phyloP scores from a whole-genome alignment of 225 moss, liverwort and hornwort species.

The Marchantia paleacea region DNA sequence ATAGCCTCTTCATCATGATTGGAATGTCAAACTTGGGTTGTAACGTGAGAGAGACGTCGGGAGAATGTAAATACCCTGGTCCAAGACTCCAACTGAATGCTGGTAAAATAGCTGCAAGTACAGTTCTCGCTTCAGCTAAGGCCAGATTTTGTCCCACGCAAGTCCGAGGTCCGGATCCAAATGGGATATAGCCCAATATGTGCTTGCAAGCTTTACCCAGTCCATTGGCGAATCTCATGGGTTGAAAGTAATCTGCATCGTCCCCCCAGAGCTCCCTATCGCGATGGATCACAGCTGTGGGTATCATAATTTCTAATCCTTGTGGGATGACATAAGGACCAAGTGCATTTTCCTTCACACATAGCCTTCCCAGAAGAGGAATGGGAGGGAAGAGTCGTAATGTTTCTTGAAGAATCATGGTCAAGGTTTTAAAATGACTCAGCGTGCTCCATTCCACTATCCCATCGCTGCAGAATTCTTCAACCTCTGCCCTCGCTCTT shows the following conservation, averaged over 20 bases:
- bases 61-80: slow-evolving; percentile 62
- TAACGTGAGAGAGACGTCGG: slow-evolving; percentile 68
- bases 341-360: slow-evolving; percentile 52
- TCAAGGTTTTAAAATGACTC: slow-evolving; percentile 62
- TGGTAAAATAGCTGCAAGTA: slow-evolving; percentile 71
- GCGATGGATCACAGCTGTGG: slow-evolving; percentile 65
- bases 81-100: slow-evolving; percentile 55
- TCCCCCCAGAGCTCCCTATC: slow-evolving; percentile 70
- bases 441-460: slow-evolving; percentile 49
- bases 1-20: slow-evolving; percentile 55
- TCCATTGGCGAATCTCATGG: slow-evolving; percentile 86
- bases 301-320: slow-evolving; percentile 78
- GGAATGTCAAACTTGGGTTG: slow-evolving; percentile 88
- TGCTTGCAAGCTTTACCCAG: slow-evolving; percentile 77
- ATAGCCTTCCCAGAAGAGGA: slow-evolving; percentile 70
- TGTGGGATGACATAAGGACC: slow-evolving; percentile 56
- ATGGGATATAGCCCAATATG: slow-evolving; percentile 70
- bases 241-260: slow-evolving; percentile 64
- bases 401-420: slow-evolving; percentile 80
- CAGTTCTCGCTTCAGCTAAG: slow-evolving; percentile 68
- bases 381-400: slow-evolving; percentile 78
- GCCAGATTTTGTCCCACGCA: slow-evolving; percentile 85
- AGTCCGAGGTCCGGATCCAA: slow-evolving; percentile 84
- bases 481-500: slow-evolving; percentile 73
- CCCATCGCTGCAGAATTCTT: slow-evolving; percentile 62